A percentile compares a stretch with the other conserved stretches of the same genome.
phyloP scores from a whole-genome alignment of 148 eudicot species.

The Amaranthus hypochondriacus region DNA sequence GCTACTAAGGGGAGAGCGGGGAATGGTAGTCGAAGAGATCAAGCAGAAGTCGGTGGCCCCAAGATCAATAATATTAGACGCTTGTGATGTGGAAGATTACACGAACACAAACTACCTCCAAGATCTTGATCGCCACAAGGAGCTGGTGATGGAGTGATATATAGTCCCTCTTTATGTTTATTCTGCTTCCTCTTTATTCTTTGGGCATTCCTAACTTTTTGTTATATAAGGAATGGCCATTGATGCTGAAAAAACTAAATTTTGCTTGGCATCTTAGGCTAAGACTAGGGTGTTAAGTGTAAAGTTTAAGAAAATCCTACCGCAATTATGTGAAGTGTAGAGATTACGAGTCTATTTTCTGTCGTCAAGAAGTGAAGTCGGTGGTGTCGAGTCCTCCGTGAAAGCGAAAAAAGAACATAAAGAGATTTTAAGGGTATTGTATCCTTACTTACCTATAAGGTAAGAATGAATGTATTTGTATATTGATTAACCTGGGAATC shows the following conservation, averaged over 20 bases:
- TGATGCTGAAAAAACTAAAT: slow-evolving; percentile 14
- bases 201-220: slow-evolving; percentile 9
- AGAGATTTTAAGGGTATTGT: slow-evolving; percentile 5
- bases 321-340: slow-evolving; percentile 6
- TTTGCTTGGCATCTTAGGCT: slow-evolving; percentile 19
- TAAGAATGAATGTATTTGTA: slow-evolving; percentile 1
- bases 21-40: slow-evolving; percentile 29
- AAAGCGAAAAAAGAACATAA: too few species aligned
- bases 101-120: slow-evolving; percentile 60
- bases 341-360: neutral
- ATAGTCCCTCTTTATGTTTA: neutral
- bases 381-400: too few species aligned
- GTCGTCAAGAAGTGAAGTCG: slow-evolving; percentile 14
- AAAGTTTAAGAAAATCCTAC: slow-evolving; percentile 5
- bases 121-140: slow-evolving; percentile 79
- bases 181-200: neutral
- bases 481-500: slow-evolving; percentile 9
- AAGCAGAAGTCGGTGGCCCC: slow-evolving; percentile 48
- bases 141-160: slow-evolving; percentile 71
- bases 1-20: slow-evolving; percentile 54
- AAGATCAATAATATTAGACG: slow-evolving; percentile 51
- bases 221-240: slow-evolving; percentile 9
- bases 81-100: slow-evolving; percentile 75
- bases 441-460: neutral
- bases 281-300: slow-evolving; percentile 26